Base-by-base conservation (phyloP, 768 basidiomycete genomes). In the Fistulinella prunicolor region DNA sequence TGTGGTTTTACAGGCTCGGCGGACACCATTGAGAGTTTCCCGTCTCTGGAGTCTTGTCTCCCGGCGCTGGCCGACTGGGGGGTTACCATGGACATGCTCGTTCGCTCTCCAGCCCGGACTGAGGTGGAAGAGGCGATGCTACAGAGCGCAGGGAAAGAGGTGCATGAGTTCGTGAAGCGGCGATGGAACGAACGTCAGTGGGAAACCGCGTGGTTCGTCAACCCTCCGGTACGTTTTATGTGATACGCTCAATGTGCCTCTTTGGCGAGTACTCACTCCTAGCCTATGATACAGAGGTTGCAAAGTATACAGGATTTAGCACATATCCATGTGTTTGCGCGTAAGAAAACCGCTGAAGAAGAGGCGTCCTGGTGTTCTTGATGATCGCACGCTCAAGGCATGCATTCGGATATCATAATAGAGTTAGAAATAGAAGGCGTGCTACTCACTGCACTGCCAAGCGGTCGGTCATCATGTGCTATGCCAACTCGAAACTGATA, bases 121-220 rank as follows among this genome's bases (percentile, higher is more conserved):
- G 67, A 70, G 4, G 78, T 76, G 53, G 82, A 87, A 58, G 79
- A 79, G 32, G 60, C 49, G 16, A 66, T 80, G 47, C 72, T 86
- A 9, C 62, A 62, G 39, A 62, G 61, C 38, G 83, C 80, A 5
- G 82, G 82, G 6, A 62, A 55, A 36, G 82, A 87, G 53, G 79
- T 90, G 36, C 72, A 78, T 28, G 66, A 65, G 41, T 92, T 85
- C 63, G 78, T 94, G 12, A 73, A 68, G 62, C 73, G 71, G 40
- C 70, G 80, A 40, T 93, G 91, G 91, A 56, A 60, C 16, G 86
- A 89, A 59, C 63, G 59, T 5, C 76, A 78, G n/a, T 94, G 88
- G 89, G 91, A 94, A 68, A 89, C 89, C 0, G 88, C 87, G 2
- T 94, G 91, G 91, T 92, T 92, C 59, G 85, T 90, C 36, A 93